Evolutionary conservation across 768 basidiomycete species (phyloP), one percentile per base, ranked within the genome.

Genomic region (Mycena metata): DNA sequence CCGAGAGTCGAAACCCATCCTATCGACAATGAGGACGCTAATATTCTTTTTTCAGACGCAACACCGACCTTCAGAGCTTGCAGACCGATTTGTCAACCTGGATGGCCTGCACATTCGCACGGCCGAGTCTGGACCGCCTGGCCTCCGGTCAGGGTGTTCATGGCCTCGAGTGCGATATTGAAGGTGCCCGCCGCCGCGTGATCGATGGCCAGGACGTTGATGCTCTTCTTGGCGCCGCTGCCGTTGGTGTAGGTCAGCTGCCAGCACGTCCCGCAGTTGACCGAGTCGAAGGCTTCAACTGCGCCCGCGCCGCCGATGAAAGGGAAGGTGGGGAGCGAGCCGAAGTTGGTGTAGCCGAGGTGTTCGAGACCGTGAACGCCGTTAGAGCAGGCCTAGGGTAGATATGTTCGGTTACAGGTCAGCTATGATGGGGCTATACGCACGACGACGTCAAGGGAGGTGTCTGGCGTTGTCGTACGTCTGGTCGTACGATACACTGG

Each of bases 251-350:
- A 90, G 7, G 85, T 83, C 69, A 91, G 74, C 65, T 81, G 61
- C 89, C 89, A 91, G 77, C 91, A 91, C 30, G 84, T 83, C 2
- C 88, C 88, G 71, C 90, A 91, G 49, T 80, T 78, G 2, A 76
- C 66, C 1, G 88, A 90, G 74, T 87, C 82, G 77, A 79, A 90
- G 33, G 83, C 84, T 7, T 76, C 76, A 62, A 91, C 79, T 43
- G 83, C 87, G 17, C 81, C 79, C 1, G 83, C 86, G 1, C 86
- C 90, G 35, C 88, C 89, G 72, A 91, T 88, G 76, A 80, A 75
- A 0, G 90, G 89, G 81, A 89, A 92, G 54, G 77, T 79, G 2
- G 90, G 89, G 30, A 91, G 76, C 43, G 80, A 78, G 17, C 79
- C 82, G 57, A 90, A 86, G 42, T 83, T 88, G 6, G 77, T 81